phyloP scores from a whole-genome alignment of 2,329 filamentous ascomycete genomes.

The Pseudogymnoascus sp. region DNA sequence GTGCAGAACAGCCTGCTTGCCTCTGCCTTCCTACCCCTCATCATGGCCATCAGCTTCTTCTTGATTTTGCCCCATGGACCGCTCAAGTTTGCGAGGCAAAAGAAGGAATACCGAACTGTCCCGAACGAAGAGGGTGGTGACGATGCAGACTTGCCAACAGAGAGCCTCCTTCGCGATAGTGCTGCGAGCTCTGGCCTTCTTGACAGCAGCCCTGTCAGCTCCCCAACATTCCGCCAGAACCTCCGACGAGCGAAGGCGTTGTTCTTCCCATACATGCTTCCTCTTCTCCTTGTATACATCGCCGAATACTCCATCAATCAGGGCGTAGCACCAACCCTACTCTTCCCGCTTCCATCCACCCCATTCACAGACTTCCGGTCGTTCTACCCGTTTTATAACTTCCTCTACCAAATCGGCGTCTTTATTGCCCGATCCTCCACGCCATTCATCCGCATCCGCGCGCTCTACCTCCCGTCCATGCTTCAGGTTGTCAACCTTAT shows the following conservation, averaged over 20 bases:
- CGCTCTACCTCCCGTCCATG: slow-evolving; percentile 72
- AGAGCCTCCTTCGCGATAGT: slow-evolving; percentile 20
- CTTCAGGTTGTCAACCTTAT: slow-evolving; percentile 74
- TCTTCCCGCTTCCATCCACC: slow-evolving; percentile 69
- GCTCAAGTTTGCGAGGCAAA: slow-evolving; percentile 40
- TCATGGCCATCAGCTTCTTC: slow-evolving; percentile 88
- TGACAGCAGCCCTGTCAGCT: slow-evolving; percentile 22
- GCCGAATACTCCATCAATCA: slow-evolving; percentile 98
- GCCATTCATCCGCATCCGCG: slow-evolving; percentile 73
- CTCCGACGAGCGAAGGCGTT: slow-evolving; percentile 60
- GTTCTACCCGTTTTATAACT: slow-evolving; percentile 92
- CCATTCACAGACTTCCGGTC: slow-evolving; percentile 76
- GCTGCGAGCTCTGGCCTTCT: slow-evolving; percentile 12
- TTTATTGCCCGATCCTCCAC: slow-evolving; percentile 90
- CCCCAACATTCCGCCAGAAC: slow-evolving; percentile 36
- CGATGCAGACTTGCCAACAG: slow-evolving; percentile 25
- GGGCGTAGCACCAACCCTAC: slow-evolving; percentile 78
- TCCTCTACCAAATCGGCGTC: slow-evolving; percentile 90
- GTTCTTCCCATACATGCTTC: slow-evolving; percentile 78
- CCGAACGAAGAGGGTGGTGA: slow-evolving; percentile 34
- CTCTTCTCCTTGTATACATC: slow-evolving; percentile 83
- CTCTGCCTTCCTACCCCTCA: slow-evolving; percentile 67
- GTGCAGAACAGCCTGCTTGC: slow-evolving; percentile 67
- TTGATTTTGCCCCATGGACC: slow-evolving; percentile 62
- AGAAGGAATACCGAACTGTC: slow-evolving; percentile 47